A percentile compares a stretch with the other conserved stretches of the same genome.
These are phyloP conservation scores for Peribolospora baueri DNA, from an alignment of 768 basidiomycete genomes.

Conservation along the genomic window DNA sequence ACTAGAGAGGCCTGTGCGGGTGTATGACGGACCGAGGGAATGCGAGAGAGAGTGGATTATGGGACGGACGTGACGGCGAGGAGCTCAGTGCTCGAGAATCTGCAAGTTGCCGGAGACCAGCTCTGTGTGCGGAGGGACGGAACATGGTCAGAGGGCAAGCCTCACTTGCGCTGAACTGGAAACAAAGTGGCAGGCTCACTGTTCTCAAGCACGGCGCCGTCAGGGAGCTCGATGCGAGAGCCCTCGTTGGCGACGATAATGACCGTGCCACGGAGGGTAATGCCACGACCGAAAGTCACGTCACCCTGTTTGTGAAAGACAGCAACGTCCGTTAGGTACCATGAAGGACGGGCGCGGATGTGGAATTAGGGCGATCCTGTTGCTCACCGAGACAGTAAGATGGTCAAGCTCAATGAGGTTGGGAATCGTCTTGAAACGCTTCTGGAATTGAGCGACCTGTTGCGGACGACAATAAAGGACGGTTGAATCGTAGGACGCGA, in stretches of 20 bases:
- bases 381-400: constrained; percentile 76
- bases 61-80: no score
- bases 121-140: background rate
- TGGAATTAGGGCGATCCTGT: constrained; percentile 57
- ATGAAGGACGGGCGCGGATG: background rate
- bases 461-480: background rate
- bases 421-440: constrained; percentile 85
- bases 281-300: constrained; percentile 17
- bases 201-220: constrained; percentile 56
- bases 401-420: constrained; percentile 77
- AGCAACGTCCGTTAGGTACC: background rate
- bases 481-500: background rate
- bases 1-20: no score
- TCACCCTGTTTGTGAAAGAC: constrained; percentile 4
- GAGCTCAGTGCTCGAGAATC: no score
- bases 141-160: no score
- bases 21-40: no score
- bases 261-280: constrained; percentile 68
- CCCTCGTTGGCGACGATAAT: constrained; percentile 69
- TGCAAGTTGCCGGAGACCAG: constrained; percentile 7
- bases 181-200: constrained; percentile 13
- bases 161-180: no score
- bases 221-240: constrained; percentile 56
- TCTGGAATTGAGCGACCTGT: constrained; percentile 67
- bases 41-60: no score